Base-by-base conservation (phyloP, 2,329 filamentous ascomycete species). In the Coniochaeta sp. region DNA sequence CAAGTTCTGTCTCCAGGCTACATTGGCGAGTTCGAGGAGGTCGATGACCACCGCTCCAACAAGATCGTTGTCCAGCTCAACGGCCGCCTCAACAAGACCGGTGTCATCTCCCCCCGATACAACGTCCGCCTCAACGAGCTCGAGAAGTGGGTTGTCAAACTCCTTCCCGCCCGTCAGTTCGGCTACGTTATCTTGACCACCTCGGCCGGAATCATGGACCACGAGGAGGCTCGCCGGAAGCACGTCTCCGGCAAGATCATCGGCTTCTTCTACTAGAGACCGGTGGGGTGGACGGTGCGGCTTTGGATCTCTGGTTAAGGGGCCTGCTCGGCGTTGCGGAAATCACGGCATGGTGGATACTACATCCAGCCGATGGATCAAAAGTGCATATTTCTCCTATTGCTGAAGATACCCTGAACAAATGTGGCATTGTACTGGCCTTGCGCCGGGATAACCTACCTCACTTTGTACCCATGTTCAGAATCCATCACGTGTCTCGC, bases 21-120 rank as follows among this genome's bases (percentile, higher is more conserved):
- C 85, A 98, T 98, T 78, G 93, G 93, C 80, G 93, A 98, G 83
- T 99, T 98, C 79, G 95, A 99, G 86, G 92, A 98, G 83, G 89
- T 99, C 70, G 95, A 99, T 72, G 93, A 99, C 84, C 95, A 99
- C 89, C 92, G 95, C 79, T 95, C 93, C 75, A 95, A 95, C 87
- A 99, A 99, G 89, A 96, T 99, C 68, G 92, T 99, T 73, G 95
- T 99, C 75, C 95, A 99, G 87, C 89, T 99, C 69, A 99, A 96
- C 83, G 95, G 95, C 80, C 95, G 92, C 71, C 87, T 97, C 80
- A 97, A 97, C 90, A 97, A 98, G 89, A 95, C 90, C 68, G 95
- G 93, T 86, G 93, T 97, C 83, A 99, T 99, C 87, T 95, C 89
- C 69, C 95, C 95, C 78, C 91, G 95, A 79, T 99, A 96, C 91